Evolutionary conservation across 805 yeast genomes (phyloP).

Genomic region (Suhomyces pyralidae): DNA sequence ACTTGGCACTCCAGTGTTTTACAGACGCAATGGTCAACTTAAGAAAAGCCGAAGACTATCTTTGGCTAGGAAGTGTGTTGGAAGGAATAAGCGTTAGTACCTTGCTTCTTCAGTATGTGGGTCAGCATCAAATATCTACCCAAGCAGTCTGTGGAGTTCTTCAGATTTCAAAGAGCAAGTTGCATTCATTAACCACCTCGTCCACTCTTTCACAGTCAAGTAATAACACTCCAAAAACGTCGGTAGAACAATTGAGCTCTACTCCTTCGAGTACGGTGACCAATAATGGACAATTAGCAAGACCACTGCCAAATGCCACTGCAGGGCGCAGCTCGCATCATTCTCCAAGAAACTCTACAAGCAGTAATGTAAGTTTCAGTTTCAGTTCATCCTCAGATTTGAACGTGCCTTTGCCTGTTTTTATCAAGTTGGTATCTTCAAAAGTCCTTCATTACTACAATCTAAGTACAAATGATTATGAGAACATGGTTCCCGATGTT

Average conservation of each 20-base stretch:
- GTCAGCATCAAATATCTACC: slow-evolving; percentile 46
- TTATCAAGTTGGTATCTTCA: slow-evolving; percentile 27
- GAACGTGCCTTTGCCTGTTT: slow-evolving; percentile 28
- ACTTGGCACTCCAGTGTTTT: slow-evolving; percentile 67
- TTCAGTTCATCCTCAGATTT: slow-evolving; percentile 22
- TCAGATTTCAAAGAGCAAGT: slow-evolving; percentile 29
- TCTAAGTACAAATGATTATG: slow-evolving; percentile 51
- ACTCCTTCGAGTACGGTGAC: neutral
- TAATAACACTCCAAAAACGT: slow-evolving; percentile 9
- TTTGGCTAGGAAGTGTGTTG: slow-evolving; percentile 89
- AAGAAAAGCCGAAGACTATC: slow-evolving; percentile 62
- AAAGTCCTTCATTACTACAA: slow-evolving; percentile 31
- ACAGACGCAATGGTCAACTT: slow-evolving; percentile 66
- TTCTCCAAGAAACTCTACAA: slow-evolving; percentile 36
- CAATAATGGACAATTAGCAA: neutral
- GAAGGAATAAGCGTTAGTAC: slow-evolving; percentile 74
- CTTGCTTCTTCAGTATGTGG: slow-evolving; percentile 56
- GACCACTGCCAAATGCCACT: neutral
- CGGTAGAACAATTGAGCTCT: slow-evolving; percentile 1
- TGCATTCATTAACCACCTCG: slow-evolving; percentile 15
- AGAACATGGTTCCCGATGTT: slow-evolving; percentile 78
- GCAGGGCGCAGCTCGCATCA: slow-evolving; percentile 1
- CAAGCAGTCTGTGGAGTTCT: slow-evolving; percentile 32
- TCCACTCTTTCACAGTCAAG: slow-evolving; percentile 35
- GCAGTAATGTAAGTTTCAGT: slow-evolving; percentile 23